Evolutionary conservation across 2,329 filamentous ascomycete genomes (phyloP), one percentile per base, ranked within the genome.

Genomic region (Ascomycota sp.): DNA sequence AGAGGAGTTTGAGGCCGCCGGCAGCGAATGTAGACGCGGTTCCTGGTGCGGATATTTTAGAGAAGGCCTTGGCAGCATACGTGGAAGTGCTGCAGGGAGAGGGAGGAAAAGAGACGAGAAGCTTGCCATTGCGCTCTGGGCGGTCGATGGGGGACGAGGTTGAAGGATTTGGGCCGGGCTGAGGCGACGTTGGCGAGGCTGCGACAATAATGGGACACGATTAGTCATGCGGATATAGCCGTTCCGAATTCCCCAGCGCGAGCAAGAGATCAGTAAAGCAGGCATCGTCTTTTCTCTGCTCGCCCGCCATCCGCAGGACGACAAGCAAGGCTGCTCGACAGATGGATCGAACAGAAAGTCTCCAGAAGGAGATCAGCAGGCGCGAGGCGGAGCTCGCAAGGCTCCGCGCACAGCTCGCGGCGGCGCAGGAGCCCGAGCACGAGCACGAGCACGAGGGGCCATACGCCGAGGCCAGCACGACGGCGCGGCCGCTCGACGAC

Each of bases 401-500:
- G 2, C 43, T 70, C 12, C 59, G 52, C 35, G 41, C 47, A 1
- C 55, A 61, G 36, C 56, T 71, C 4, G 51, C 49, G 3, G 39
- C 47, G 4, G 48, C 53, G 2, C 59, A 63, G 36, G 38, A 45
- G 7, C 12, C 12, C 2, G 35, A 42, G 17, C 5, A 29, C 27
- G 9, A 25, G 5, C 19, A n/a, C n/a, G n/a, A n/a, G n/a, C n/a
- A n/a, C n/a, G n/a, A n/a, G n/a, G n/a, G n/a, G n/a, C n/a, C n/a
- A n/a, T n/a, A n/a, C n/a, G n/a, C n/a, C n/a, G n/a, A n/a, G n/a
- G n/a, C n/a, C n/a, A 38, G n/a, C 30, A 34, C 13, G 25, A 28
- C 8, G 28, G 33, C 56, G 38, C 86, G 80, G 75, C 80, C 79
- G 0, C 58, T 93, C 3, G 51, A 55, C 4, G 55, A 61, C 11